A percentile compares a stretch with the other conserved stretches of the same genome.
phyloP scores from a whole-genome alignment of 306 rosid genomes.

The Rosa chinensis region DNA sequence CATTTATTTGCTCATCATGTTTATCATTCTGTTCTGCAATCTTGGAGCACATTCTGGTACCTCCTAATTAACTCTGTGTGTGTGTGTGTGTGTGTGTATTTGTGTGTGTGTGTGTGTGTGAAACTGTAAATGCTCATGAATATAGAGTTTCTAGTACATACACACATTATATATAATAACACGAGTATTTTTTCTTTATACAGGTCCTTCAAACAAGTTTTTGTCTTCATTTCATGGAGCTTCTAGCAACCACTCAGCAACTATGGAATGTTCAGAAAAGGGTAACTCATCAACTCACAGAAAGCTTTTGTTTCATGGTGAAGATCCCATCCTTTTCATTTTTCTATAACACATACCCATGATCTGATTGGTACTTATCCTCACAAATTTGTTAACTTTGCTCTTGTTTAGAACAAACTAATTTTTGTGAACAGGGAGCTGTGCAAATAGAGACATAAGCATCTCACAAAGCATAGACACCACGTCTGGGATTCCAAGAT shows the following conservation, averaged over 20 bases:
- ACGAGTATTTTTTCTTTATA: conserved; percentile 14
- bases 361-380: not conserved
- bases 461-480: conserved; percentile 53
- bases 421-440: conserved; percentile 30
- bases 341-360: not conserved
- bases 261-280: conserved; percentile 23
- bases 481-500: conserved; percentile 59
- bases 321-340: not conserved
- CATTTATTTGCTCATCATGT: conserved; percentile 27
- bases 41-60: conserved; percentile 45
- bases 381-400: not conserved
- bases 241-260: conserved; percentile 29
- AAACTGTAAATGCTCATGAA: no score
- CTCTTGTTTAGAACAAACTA: not conserved
- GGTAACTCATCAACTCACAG: conserved; percentile 27
- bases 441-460: conserved; percentile 59
- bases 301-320: conserved; percentile 46
- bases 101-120: no score
- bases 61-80: not conserved
- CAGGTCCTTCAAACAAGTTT: conserved; percentile 17
- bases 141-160: not conserved
- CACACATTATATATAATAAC: not conserved
- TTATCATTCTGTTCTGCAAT: conserved; percentile 29
- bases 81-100: no score
- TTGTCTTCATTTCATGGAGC: conserved; percentile 29